Evolutionary conservation across 176 grass and related monocot species (phyloP).

Genomic region (Musa itinerans): DNA sequence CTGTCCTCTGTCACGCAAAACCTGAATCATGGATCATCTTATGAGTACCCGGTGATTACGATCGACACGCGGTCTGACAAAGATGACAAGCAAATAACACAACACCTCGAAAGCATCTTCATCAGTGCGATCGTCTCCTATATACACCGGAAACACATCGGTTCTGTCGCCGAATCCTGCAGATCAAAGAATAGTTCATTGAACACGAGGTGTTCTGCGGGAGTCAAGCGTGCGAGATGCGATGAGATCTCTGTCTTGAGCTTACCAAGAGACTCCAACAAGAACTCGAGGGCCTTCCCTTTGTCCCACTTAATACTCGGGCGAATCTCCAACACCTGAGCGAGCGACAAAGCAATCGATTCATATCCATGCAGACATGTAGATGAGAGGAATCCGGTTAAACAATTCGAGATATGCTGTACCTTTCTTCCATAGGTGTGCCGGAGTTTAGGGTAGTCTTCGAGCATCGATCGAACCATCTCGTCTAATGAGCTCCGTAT

Average conservation of each 20-base stretch:
- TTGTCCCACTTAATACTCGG: constrained; percentile 73
- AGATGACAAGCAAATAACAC: neutral
- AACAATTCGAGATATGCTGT: neutral
- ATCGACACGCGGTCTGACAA: neutral
- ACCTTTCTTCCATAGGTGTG: constrained; percentile 63
- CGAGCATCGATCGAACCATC: constrained; percentile 36
- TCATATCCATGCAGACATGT: neutral
- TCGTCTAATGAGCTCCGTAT: constrained; percentile 35
- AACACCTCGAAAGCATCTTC: constrained; percentile 73
- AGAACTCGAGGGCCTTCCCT: constrained; percentile 68
- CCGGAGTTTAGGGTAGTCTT: constrained; percentile 39
- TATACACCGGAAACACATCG: constrained; percentile 57
- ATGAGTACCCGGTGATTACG: neutral
- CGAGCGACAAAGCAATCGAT: neutral
- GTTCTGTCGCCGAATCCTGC: constrained; percentile 14
- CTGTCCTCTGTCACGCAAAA: constrained; percentile 35
- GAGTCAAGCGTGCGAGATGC: neutral
- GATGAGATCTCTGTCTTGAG: neutral
- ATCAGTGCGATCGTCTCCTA: constrained; percentile 75
- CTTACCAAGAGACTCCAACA: constrained; percentile 38
- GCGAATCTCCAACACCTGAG: constrained; percentile 47
- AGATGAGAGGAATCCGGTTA: neutral
- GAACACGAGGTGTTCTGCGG: neutral
- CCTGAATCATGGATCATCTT: constrained; percentile 9
- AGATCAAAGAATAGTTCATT: neutral